Percentiles rank a stretch among this genome's conserved stretches.
Evolutionary conservation across 352 stramenopile species (phyloP).

Genomic region (Phytophthora cryptogea): DNA sequence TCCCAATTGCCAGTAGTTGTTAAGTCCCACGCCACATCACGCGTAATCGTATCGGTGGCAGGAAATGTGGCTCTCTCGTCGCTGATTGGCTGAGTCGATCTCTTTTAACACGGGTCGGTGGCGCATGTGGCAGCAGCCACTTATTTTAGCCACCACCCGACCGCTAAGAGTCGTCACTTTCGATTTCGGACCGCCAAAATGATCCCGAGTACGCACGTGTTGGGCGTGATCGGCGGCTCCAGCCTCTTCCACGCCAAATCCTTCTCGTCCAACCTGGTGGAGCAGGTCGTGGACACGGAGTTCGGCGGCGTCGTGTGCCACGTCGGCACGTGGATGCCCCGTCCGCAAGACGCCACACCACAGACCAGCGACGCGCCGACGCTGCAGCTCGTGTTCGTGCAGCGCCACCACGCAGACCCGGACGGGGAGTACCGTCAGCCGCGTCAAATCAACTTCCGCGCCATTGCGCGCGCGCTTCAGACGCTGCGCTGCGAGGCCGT

Average conservation of each 20-base stretch:
- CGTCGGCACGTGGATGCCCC: slow-evolving; percentile 52
- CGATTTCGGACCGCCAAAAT: background rate
- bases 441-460: slow-evolving; percentile 86
- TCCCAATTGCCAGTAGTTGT: background rate
- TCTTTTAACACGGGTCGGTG: slow-evolving; percentile 3
- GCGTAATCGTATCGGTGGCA: slow-evolving; percentile 1
- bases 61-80: background rate
- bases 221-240: slow-evolving; percentile 86
- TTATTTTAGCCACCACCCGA: too few species aligned
- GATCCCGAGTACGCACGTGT: slow-evolving; percentile 39
- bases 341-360: slow-evolving; percentile 8
- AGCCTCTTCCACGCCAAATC: slow-evolving; percentile 84
- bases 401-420: slow-evolving; percentile 82
- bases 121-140: background rate
- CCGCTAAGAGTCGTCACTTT: background rate
- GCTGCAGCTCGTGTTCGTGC: slow-evolving; percentile 81
- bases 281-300: slow-evolving; percentile 68
- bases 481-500: slow-evolving; percentile 61
- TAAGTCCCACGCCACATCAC: slow-evolving; percentile 8
- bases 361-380: background rate
- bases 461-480: slow-evolving; percentile 75
- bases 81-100: background rate
- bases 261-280: slow-evolving; percentile 54
- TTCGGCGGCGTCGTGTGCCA: slow-evolving; percentile 69
- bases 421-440: slow-evolving; percentile 82